phyloP scores from a whole-genome alignment of 2,329 filamentous ascomycete genomes.

The Penicillium concentricum region DNA sequence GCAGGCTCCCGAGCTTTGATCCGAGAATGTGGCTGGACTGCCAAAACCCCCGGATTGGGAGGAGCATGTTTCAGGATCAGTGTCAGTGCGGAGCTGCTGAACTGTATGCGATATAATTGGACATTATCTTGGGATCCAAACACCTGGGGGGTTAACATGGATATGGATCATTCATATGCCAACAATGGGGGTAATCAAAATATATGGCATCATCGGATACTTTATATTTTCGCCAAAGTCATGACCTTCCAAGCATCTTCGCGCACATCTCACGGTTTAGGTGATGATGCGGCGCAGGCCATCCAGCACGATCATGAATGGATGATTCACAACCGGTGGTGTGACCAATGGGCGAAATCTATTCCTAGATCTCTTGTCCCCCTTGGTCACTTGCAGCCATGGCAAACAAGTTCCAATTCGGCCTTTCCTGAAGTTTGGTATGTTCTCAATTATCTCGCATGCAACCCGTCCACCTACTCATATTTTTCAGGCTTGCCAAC shows the following conservation, averaged over 20 bases:
- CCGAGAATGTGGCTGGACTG: slow-evolving; percentile 87
- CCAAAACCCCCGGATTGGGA: slow-evolving; percentile 73
- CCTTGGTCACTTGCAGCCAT: slow-evolving; percentile 71
- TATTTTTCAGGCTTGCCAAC: slow-evolving; percentile 67
- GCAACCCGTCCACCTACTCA: slow-evolving; percentile 1
- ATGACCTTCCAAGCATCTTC: slow-evolving; percentile 77
- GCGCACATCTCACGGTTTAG: slow-evolving; percentile 59
- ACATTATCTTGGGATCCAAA: slow-evolving; percentile 85
- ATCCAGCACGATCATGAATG: slow-evolving; percentile 69
- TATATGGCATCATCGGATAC: slow-evolving; percentile 81
- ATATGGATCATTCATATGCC: slow-evolving; percentile 59
- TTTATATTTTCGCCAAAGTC: slow-evolving; percentile 85
- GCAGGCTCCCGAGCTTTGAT: slow-evolving; percentile 81
- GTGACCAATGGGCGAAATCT: slow-evolving; percentile 75
- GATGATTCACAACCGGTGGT: slow-evolving; percentile 75
- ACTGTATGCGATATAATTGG: slow-evolving; percentile 84
- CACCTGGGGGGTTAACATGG: slow-evolving; percentile 82
- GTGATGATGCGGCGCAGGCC: slow-evolving; percentile 56
- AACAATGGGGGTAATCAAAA: slow-evolving; percentile 66
- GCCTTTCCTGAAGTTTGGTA: slow-evolving; percentile 85
- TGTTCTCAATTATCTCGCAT: slow-evolving; percentile 29
- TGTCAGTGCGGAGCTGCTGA: slow-evolving; percentile 84
- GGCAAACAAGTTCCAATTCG: slow-evolving; percentile 67
- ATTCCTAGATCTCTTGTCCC: slow-evolving; percentile 86
- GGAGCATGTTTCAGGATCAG: slow-evolving; percentile 94